Percentiles rank a stretch among this genome's conserved stretches.
Evolutionary conservation across 441 rosid genomes (phyloP).

Genomic region (Erysimum cheiri): DNA sequence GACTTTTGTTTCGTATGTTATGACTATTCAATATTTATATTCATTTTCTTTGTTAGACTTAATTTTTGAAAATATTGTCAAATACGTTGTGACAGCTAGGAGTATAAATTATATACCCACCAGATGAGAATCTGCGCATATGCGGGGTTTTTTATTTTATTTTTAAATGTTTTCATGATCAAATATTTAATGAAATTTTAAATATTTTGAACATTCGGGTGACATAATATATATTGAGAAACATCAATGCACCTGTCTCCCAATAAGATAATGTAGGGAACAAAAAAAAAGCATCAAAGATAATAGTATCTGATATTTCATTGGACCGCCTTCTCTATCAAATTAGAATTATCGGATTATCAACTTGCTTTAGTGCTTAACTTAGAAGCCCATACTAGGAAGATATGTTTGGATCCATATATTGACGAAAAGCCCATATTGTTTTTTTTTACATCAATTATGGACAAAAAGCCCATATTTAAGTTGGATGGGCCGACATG

Average conservation of each 20-base stretch:
- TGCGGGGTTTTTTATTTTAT: background rate
- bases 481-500: background rate
- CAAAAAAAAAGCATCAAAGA: background rate
- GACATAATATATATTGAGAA: background rate
- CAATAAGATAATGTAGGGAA: background rate
- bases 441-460: too few species aligned
- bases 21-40: conserved; percentile 1
- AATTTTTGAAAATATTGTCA: background rate
- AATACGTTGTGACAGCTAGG: conserved; percentile 13
- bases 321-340: conserved; percentile 1
- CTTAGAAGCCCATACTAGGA: conserved; percentile 2
- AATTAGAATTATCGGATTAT: background rate
- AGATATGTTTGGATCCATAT: background rate
- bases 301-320: background rate
- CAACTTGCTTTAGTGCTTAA: background rate
- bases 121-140: conserved; percentile 6
- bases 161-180: conserved; percentile 5
- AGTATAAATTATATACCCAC: conserved; percentile 1
- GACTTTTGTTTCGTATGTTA: conserved; percentile 18
- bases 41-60: background rate
- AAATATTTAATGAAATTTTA: too few species aligned
- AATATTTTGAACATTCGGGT: background rate
- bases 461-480: conserved; percentile 17
- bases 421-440: conserved; percentile 6
- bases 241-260: conserved; percentile 21